Base-by-base conservation (phyloP, 1,139 yeast genomes). In the Scheffersomyces segobiensis region DNA sequence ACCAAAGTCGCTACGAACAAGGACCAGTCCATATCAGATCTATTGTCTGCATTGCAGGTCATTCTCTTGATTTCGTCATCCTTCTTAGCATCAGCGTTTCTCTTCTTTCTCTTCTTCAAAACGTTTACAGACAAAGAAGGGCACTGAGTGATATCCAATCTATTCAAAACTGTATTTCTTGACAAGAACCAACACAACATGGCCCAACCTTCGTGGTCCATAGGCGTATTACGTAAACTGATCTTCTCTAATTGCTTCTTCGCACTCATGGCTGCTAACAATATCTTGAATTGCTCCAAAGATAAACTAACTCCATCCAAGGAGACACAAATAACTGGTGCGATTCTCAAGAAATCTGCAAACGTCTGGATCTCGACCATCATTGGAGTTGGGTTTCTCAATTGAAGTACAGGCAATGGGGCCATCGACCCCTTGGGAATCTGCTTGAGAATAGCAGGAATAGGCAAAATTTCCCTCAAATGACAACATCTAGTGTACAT, bases 21-120 rank as follows among this genome's bases (percentile, higher is more conserved):
- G 22, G 87, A 78, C 96, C 96, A 89, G 67, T 89, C 90, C 88
- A 87, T 86, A 60, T 88, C 93, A 8, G 87, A 79, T 64, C 96
- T 76, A 60, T 87, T 82, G 19, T 83, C 83, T 58, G 73, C 70
- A 63, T 86, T 85, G 63, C 87, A 81, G 20, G 69, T 68, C 96
- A 89, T 89, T 66, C 93, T 76, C 2, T 61, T 68, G 7, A 79
- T 62, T 5, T 67, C 73, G 14, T 72, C 76, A 50, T 69, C 70
- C 52, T 66, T 68, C 5, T 64, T 58, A 26, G 69, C 70, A 21
- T 64, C 69, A 4, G 64, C 52, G 26, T 59, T 57, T 58, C 69
- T 69, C 61, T 69, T 69, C 62, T 72, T 77, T 54, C 67, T 67
- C 60, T 70, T 75, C 67, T 82, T 86, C 66, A 86, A 84, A 1